Evolutionary conservation across 768 basidiomycete species (phyloP), one percentile per base, ranked within the genome.

Genomic region (Xerocomellus intermedius): DNA sequence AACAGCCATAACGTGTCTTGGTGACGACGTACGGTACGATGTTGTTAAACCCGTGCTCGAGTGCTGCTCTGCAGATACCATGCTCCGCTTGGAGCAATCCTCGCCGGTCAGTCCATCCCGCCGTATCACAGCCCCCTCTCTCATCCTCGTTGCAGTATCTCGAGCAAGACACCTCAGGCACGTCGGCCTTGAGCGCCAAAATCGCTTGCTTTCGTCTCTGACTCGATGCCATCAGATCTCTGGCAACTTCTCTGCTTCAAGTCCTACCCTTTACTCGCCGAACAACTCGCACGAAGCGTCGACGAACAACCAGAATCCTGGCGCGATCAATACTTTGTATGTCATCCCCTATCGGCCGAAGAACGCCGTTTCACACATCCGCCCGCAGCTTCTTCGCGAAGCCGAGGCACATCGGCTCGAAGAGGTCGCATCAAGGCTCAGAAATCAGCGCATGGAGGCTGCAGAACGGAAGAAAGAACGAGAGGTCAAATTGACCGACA

Each of bases 401-500:
- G 76, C 77, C 42, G 88, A 91, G 68, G 79, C 83, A 13, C 74
- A 77, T 64, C 80, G 86, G 41, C 70, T 91, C 26, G 85, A 89
- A 67, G 82, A 83, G 66, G 75, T 81, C 12, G 80, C 82, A 30
- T 76, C 75, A 41, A 84, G 79, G 59, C 75, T 92, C 59, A 83
- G 87, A 57, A 80, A 71, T 43, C 82, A 86, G 63, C 83, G 88
- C 19, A 77, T 82, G 64, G 84, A 86, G 67, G 86, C 80, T 12
- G 87, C 85, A 36, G 84, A 86, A 65, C 84, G 84, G 58, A 91
- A 87, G 75, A 89, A 79, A 69, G 87, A 87, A 69, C 79, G 83
- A 55, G 84, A 87, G 70, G 81, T 93, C 55, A 91, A 89, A 68
- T 63, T 85, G 49, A 91, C 87, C 17, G 87, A 89, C 69, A 80